A percentile compares a stretch with the other conserved stretches of the same genome.
phyloP scores from a whole-genome alignment of 2,329 filamentous ascomycete species.

The Aspergillus sp. region DNA sequence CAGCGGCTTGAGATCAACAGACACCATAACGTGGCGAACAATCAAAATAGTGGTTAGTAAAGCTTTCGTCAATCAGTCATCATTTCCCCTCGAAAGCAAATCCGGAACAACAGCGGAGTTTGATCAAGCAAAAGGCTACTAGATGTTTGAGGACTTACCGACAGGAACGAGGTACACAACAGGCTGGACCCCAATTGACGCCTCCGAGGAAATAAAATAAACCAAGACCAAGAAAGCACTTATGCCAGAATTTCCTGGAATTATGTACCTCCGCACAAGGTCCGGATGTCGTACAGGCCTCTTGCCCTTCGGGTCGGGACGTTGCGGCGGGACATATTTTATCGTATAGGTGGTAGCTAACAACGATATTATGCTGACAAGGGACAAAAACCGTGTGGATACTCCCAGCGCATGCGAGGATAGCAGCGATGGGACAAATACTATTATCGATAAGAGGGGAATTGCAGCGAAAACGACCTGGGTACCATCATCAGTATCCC shows the following conservation, averaged over 20 bases:
- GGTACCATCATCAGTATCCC: slow-evolving; percentile 5
- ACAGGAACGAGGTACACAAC: slow-evolving; percentile 38
- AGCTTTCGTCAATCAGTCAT: slow-evolving; percentile 27
- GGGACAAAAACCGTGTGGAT: slow-evolving; percentile 27
- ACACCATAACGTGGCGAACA: slow-evolving; percentile 36
- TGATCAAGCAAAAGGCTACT: neutral
- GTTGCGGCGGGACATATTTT: slow-evolving; percentile 28
- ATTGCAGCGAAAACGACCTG: slow-evolving; percentile 38
- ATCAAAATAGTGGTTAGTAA: slow-evolving; percentile 33
- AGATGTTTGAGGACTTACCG: slow-evolving; percentile 28
- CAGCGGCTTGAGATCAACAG: slow-evolving; percentile 39
- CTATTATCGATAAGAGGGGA: slow-evolving; percentile 31
- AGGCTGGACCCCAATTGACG: slow-evolving; percentile 21
- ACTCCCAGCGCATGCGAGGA: slow-evolving; percentile 22
- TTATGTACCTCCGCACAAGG: slow-evolving; percentile 24
- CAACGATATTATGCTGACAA: slow-evolving; percentile 38
- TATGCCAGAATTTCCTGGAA: slow-evolving; percentile 28
- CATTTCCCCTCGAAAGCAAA: slow-evolving; percentile 18
- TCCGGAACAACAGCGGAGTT: neutral
- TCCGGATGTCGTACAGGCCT: slow-evolving; percentile 25
- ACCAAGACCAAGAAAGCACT: slow-evolving; percentile 32
- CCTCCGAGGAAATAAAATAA: slow-evolving; percentile 22
- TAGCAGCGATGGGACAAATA: slow-evolving; percentile 33
- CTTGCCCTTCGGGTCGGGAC: slow-evolving; percentile 30
- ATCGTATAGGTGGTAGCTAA: slow-evolving; percentile 40